phyloP scores from a whole-genome alignment of 352 stramenopile genomes.

The Hyaloperonospora arabidopsidis region DNA sequence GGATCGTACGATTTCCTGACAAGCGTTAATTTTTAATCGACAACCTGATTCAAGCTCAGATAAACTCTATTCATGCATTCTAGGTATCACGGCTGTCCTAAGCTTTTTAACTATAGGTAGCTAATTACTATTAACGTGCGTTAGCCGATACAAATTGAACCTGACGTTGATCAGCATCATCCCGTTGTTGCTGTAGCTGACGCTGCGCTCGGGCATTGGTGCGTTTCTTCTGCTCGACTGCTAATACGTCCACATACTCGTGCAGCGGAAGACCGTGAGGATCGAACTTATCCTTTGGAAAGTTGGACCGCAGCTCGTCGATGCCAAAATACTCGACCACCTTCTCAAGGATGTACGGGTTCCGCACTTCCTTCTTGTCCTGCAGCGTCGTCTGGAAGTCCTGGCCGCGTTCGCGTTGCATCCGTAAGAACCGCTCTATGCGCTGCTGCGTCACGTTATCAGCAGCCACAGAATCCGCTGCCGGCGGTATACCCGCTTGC shows the following conservation, averaged over 20 bases:
- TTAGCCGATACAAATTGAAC: constrained; percentile 21
- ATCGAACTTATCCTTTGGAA: constrained; percentile 55
- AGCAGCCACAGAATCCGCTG: constrained; percentile 12
- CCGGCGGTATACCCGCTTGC: constrained; percentile 36
- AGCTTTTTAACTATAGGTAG: too few species aligned
- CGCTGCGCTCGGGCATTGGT: constrained; percentile 31
- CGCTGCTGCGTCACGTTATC: constrained; percentile 45
- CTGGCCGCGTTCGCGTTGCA: constrained; percentile 31
- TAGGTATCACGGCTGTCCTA: too few species aligned
- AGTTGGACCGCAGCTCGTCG: constrained; percentile 74
- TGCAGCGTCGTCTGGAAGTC: constrained; percentile 66
- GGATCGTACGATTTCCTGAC: too few species aligned
- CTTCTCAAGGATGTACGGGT: constrained; percentile 83
- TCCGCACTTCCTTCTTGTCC: constrained; percentile 79
- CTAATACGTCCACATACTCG: constrained; percentile 59
- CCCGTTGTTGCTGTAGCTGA: constrained; percentile 31
- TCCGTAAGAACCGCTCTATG: constrained; percentile 50
- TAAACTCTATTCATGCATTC: too few species aligned
- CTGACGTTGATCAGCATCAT: constrained; percentile 8
- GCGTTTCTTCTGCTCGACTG: constrained; percentile 54
- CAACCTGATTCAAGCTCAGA: too few species aligned
- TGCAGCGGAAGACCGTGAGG: constrained; percentile 57
- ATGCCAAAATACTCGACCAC: constrained; percentile 84
- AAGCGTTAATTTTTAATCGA: too few species aligned
- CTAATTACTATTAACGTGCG: too few species aligned